phyloP scores from a whole-genome alignment of 768 basidiomycete genomes.

The Mrakia hoshinonis region DNA sequence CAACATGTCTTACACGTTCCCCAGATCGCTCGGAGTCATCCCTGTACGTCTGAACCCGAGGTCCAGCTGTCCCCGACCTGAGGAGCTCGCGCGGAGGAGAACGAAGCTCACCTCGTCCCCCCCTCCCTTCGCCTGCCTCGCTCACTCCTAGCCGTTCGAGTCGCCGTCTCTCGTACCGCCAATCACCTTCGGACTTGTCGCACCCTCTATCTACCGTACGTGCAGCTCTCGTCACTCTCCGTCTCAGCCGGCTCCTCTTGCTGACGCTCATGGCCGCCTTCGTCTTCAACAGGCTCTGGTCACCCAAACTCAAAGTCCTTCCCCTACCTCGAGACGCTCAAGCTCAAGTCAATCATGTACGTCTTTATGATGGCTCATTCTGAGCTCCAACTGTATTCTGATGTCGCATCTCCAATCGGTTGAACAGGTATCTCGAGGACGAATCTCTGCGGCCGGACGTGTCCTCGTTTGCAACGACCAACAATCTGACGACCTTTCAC shows the following conservation, averaged over 20 bases:
- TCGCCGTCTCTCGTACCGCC: constrained; percentile 36
- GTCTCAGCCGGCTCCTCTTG: neutral
- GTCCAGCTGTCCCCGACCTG: neutral
- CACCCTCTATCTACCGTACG: constrained; percentile 36
- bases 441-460: constrained; percentile 36
- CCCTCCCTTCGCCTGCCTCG: neutral
- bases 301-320: constrained; percentile 41
- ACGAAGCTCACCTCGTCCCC: neutral
- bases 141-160: constrained; percentile 4
- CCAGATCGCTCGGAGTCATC: neutral
- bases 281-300: constrained; percentile 26
- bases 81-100: neutral
- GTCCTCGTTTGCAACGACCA: constrained; percentile 31
- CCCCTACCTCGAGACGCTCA: constrained; percentile 35
- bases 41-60: neutral
- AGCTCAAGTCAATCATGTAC: constrained; percentile 37
- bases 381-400: too few relatives aligned
- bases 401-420: too few relatives aligned
- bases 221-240: neutral
- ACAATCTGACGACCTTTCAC: constrained; percentile 31
- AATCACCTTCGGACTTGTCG: constrained; percentile 38
- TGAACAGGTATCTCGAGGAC: constrained; percentile 35
- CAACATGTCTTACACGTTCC: neutral
- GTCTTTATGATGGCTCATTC: constrained; percentile 17
- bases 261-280: neutral